These are phyloP conservation scores for Entoloma clypeatum DNA, from an alignment of 1,284 basidiomycete genomes.

Conservation along the genomic window DNA sequence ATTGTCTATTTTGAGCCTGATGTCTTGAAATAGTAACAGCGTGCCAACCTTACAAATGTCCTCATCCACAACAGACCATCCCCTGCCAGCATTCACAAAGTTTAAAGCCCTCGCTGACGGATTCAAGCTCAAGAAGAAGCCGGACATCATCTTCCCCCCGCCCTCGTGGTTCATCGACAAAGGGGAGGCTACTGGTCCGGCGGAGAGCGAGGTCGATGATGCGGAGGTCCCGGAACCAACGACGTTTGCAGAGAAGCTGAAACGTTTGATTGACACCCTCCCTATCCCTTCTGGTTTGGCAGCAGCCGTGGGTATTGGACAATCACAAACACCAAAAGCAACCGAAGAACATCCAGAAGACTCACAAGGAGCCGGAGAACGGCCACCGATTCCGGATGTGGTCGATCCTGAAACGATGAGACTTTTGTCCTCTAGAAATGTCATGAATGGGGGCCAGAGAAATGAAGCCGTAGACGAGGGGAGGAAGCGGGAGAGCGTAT, in stretches of 20 bases:
- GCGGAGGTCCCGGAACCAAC: conserved; percentile 31
- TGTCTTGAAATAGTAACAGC: neutral
- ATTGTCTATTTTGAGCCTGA: conserved; percentile 21
- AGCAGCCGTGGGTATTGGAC: conserved; percentile 8
- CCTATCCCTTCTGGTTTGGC: conserved; percentile 23
- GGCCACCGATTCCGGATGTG: conserved; percentile 32
- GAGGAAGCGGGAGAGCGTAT: conserved; percentile 49
- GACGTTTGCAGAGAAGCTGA: conserved; percentile 39
- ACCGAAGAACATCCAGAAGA: conserved; percentile 9
- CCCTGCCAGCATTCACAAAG: conserved; percentile 31
- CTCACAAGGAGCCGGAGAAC: conserved; percentile 22
- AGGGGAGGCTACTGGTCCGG: conserved; percentile 1
- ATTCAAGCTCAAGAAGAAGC: conserved; percentile 21
- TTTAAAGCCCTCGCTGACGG: conserved; percentile 32
- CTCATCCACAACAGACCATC: neutral
- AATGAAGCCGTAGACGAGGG: conserved; percentile 20
- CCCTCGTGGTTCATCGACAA: conserved; percentile 40
- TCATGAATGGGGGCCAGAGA: conserved; percentile 47
- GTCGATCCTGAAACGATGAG: conserved; percentile 44
- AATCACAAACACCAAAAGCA: conserved; percentile 11
- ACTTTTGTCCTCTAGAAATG: conserved; percentile 48
- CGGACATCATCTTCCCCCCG: conserved; percentile 35
- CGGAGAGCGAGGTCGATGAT: conserved; percentile 4
- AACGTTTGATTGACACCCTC: conserved; percentile 37
- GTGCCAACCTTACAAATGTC: neutral